A percentile compares a stretch with the other conserved stretches of the same genome.
Conservation (phyloP, 2,329 filamentous ascomycete species). For the Neopestalotiopsis clavispora region DNA sequence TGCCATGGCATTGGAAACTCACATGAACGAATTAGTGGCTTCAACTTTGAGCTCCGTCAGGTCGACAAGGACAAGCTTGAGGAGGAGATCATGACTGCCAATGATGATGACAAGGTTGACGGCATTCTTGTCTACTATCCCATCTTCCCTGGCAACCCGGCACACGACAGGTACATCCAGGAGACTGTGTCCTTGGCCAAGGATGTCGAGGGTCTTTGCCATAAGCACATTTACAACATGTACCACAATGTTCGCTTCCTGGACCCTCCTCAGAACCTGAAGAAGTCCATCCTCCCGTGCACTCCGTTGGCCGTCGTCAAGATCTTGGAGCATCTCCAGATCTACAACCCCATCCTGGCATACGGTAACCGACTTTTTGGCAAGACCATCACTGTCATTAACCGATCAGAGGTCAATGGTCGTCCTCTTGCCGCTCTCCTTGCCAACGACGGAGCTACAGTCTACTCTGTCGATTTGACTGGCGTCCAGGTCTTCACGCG, state of each 20-base stretch:
- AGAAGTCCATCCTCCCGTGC: conserved; percentile 94
- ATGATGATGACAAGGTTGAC: conserved; percentile 77
- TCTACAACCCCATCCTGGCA: conserved; percentile 94
- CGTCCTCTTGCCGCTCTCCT: conserved; percentile 89
- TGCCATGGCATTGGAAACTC: conserved; percentile 15
- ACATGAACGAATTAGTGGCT: conserved; percentile 65
- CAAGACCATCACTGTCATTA: conserved; percentile 94
- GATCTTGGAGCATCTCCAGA: conserved; percentile 92
- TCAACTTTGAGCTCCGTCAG: conserved; percentile 83
- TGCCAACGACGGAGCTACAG: conserved; percentile 93
- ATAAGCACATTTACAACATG: conserved; percentile 98
- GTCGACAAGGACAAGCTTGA: conserved; percentile 89
- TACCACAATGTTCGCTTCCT: conserved; percentile 98
- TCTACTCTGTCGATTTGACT: conserved; percentile 93
- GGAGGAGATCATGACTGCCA: conserved; percentile 84
- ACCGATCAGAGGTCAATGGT: conserved; percentile 94
- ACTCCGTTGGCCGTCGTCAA: conserved; percentile 96
- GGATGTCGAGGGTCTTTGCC: conserved; percentile 93
- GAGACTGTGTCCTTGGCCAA: conserved; percentile 89
- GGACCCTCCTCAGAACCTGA: conserved; percentile 74
- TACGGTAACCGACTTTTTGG: conserved; percentile 93
- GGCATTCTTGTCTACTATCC: conserved; percentile 98
- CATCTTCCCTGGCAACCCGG: conserved; percentile 80
- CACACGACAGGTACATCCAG: conserved; percentile 93
- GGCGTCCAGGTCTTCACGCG: conserved; percentile 92